These are phyloP conservation scores for Didymella pinodella DNA, from an alignment of 2,329 filamentous ascomycete species.

Conservation along the genomic window DNA sequence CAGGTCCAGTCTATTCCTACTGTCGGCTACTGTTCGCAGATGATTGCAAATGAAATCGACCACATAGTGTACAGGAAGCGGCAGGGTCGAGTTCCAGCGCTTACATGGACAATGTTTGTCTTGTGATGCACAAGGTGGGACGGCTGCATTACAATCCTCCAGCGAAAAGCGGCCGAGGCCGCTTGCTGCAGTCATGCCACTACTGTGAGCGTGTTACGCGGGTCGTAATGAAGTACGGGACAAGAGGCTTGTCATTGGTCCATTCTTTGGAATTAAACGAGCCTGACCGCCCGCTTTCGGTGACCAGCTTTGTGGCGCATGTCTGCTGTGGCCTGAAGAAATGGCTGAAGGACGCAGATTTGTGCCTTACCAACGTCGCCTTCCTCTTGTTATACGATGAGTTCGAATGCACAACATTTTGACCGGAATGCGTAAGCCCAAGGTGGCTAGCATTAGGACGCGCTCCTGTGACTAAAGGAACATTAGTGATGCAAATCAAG, in stretches of 20 bases:
- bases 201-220: constrained; percentile 34
- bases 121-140: constrained; percentile 42
- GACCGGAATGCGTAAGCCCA: constrained; percentile 32
- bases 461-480: constrained; percentile 35
- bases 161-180: constrained; percentile 34
- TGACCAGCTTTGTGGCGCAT: constrained; percentile 8
- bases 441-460: constrained; percentile 13
- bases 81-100: constrained; percentile 31
- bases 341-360: constrained; percentile 17
- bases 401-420: neutral
- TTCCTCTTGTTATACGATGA: constrained; percentile 1
- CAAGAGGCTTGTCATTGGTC: constrained; percentile 8
- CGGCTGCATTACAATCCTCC: constrained; percentile 31
- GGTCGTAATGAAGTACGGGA: constrained; percentile 34
- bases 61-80: constrained; percentile 19
- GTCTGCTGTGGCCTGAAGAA: neutral
- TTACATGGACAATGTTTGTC: constrained; percentile 32
- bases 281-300: constrained; percentile 3
- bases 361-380: neutral
- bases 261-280: neutral
- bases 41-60: constrained; percentile 25
- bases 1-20: constrained; percentile 29
- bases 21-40: constrained; percentile 30
- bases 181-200: constrained; percentile 36
- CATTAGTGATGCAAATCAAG: constrained; percentile 27